phyloP scores from a whole-genome alignment of 192 early-diverging fungal genomes.

The Coemansia asiatica region DNA sequence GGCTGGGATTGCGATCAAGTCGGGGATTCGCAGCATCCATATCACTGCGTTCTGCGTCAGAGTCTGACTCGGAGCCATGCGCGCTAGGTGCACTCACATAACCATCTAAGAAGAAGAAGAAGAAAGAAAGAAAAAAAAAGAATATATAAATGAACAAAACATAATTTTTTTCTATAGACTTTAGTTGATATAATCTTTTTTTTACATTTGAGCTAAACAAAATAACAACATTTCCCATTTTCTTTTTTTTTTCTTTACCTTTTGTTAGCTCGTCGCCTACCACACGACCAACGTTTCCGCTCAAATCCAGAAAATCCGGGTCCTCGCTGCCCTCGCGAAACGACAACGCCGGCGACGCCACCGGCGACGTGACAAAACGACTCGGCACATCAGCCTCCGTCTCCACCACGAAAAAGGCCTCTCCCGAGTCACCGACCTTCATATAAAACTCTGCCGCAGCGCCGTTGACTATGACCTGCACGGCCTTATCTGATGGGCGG shows the following conservation, averaged over 20 bases:
- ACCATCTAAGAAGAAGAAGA: too few relatives aligned
- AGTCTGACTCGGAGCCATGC: constrained; percentile 52
- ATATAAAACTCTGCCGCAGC: constrained; percentile 74
- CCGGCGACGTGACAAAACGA: constrained; percentile 93
- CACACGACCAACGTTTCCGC: constrained; percentile 16
- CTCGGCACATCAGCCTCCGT: constrained; percentile 86
- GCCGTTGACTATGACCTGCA: constrained; percentile 85
- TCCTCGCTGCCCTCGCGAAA: constrained; percentile 24
- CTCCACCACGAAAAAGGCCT: constrained; percentile 97
- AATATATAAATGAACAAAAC: too few relatives aligned
- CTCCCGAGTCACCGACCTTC: constrained; percentile 97
- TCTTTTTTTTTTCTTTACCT: too few relatives aligned
- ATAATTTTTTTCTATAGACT: too few relatives aligned
- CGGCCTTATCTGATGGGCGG: constrained; percentile 88
- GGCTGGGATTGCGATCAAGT: neutral
- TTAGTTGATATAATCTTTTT: too few relatives aligned
- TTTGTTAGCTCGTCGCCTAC: constrained; percentile 1
- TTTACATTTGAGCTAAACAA: too few relatives aligned
- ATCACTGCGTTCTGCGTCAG: neutral
- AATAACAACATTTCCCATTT: too few relatives aligned
- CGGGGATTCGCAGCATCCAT: too few relatives aligned
- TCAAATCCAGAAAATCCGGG: constrained; percentile 51
- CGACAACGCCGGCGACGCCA: constrained; percentile 61
- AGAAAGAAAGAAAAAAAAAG: constrained; percentile 4
- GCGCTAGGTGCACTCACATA: constrained; percentile 72